phyloP scores from a whole-genome alignment of 768 basidiomycete genomes.

The Xerocomus brunneocitrinus region DNA sequence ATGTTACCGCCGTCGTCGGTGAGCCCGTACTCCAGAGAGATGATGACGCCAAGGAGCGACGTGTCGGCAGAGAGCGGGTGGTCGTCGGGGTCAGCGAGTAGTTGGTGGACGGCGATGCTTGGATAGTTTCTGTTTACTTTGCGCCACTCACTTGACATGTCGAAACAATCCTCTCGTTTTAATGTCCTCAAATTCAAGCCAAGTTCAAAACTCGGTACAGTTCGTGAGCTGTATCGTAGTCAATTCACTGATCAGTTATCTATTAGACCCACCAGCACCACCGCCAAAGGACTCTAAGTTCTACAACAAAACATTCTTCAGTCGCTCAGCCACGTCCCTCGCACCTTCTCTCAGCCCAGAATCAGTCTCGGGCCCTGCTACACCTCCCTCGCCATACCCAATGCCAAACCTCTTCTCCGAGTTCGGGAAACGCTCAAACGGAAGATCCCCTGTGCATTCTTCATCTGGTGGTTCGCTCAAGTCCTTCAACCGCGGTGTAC shows the following conservation, averaged over 20 bases:
- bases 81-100: conserved; percentile 17
- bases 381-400: conserved; percentile 17
- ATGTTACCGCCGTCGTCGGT: conserved; percentile 15
- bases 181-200: conserved; percentile 39
- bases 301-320: conserved; percentile 35
- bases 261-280: conserved; percentile 31
- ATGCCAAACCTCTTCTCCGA: conserved; percentile 1
- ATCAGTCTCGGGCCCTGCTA: conserved; percentile 14
- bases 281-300: conserved; percentile 55
- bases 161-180: conserved; percentile 10
- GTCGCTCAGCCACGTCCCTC: conserved; percentile 44
- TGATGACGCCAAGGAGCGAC: conserved; percentile 15
- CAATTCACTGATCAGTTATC: too few species aligned
- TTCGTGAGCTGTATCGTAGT: too few species aligned
- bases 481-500: conserved; percentile 8
- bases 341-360: conserved; percentile 34
- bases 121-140: too few species aligned
- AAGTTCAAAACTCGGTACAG: neutral
- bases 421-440: neutral
- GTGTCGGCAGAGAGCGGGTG: conserved; percentile 15
- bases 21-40: neutral
- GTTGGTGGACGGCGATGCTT: neutral
- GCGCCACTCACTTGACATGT: conserved; percentile 1
- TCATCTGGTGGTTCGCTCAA: conserved; percentile 16
- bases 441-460: conserved; percentile 13